Conservation (phyloP, 2,329 filamentous ascomycete genomes). For the Colletotrichum eleusines region DNA sequence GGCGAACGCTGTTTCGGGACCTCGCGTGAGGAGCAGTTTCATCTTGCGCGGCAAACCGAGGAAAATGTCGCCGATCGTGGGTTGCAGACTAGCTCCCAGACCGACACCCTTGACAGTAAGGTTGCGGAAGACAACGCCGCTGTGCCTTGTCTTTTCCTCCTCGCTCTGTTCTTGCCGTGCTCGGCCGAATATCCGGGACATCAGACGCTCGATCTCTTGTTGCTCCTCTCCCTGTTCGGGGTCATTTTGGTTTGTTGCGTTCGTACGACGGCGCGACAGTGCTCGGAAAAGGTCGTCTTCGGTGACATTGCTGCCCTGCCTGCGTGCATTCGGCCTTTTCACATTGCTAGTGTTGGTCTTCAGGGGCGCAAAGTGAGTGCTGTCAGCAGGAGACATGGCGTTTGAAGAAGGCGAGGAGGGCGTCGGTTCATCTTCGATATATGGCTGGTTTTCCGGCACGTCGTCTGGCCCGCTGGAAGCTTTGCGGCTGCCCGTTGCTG, state of each 20-base stretch:
- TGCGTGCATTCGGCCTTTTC: slow-evolving; percentile 44
- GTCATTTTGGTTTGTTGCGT: slow-evolving; percentile 48
- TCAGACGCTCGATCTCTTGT: slow-evolving; percentile 69
- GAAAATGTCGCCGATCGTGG: slow-evolving; percentile 56
- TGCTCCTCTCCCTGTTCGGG: slow-evolving; percentile 57
- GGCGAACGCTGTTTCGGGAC: slow-evolving; percentile 50
- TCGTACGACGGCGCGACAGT: slow-evolving; percentile 62
- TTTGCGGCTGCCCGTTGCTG: background rate
- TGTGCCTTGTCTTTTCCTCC: slow-evolving; percentile 76
- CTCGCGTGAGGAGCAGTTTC: slow-evolving; percentile 45
- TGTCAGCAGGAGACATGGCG: slow-evolving; percentile 11
- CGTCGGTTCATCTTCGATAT: slow-evolving; percentile 5
- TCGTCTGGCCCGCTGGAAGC: background rate
- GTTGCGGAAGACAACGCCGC: slow-evolving; percentile 77
- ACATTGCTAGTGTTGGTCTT: slow-evolving; percentile 44
- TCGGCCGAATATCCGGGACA: slow-evolving; percentile 78
- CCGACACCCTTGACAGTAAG: slow-evolving; percentile 79
- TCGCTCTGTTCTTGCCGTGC: slow-evolving; percentile 74
- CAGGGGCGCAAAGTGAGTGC: slow-evolving; percentile 46
- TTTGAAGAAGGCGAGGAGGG: slow-evolving; percentile 22
- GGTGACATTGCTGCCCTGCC: slow-evolving; percentile 48
- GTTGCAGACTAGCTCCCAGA: slow-evolving; percentile 68
- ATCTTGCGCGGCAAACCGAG: slow-evolving; percentile 47
- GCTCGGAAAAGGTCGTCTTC: slow-evolving; percentile 66
- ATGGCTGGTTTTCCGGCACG: background rate